Evolutionary conservation across 768 basidiomycete genomes (phyloP), one percentile per base, ranked within the genome.

Genomic region (Tephrocybe rancida): DNA sequence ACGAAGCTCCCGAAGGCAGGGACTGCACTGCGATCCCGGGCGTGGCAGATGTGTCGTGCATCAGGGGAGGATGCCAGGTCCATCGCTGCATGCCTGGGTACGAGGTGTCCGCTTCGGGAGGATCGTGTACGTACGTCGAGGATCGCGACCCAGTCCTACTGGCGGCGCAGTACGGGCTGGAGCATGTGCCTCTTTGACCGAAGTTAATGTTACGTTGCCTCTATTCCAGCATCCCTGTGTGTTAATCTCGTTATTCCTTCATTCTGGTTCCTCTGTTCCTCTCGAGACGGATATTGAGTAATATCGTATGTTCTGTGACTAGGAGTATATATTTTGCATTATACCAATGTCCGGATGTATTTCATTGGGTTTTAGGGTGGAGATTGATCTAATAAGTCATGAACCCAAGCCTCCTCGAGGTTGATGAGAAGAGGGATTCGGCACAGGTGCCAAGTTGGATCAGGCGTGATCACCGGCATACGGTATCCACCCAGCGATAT

Each of bases 21-120:
- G 82, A 84, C 55, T 84, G 82, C 60, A 78, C 78, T 3, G 71
- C 73, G 18, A 70, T 84, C 24, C 68, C 66, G 2, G 77, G 79
- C 11, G 76, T 80, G 25, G 70, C 73, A 24, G 79, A 79, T 50
- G 81, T 84, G 14, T 69, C 78, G 3, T 84, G 82, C 63, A 45
- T 70, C 7, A 47, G 45, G 10, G 80, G 81, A 4, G 45, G 67
- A 18, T 84, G 82, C 59, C 54, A 68, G 25, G 74, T 82, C 1
- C 66, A 68, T 44, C 73, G 73, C 30, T 83, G 81, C 71, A 69
- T 71, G 58, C 62, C 69, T 1, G 80, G 81, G 11, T 80, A 73
- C 58, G 58, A 63, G 13, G 50, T 68, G 11, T 57, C 55, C 45
- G 30, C 16, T 8, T 41, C 53, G 16, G 62, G 61, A 8, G 50